phyloP scores from a whole-genome alignment of 2,329 filamentous ascomycete genomes.

The Pseudopithomyces maydicus region DNA sequence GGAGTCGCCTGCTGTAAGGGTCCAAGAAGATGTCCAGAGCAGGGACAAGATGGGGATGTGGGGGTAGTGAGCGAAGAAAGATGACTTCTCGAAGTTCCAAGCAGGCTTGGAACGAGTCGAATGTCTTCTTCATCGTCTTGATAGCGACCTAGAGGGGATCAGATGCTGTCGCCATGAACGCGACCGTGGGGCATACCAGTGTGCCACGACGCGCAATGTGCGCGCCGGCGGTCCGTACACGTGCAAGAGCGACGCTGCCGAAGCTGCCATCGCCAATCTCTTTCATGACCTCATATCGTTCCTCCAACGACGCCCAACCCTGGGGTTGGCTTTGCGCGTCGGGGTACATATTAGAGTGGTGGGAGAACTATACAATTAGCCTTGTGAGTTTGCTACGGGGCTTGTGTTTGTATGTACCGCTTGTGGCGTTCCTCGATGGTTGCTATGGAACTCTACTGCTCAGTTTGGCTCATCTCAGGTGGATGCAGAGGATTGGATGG shows the following conservation, averaged over 20 bases:
- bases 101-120: conserved; percentile 88
- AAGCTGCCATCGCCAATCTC: conserved; percentile 99
- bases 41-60: conserved; percentile 91
- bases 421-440: conserved; percentile 18
- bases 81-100: conserved; percentile 95
- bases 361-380: conserved; percentile 21
- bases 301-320: conserved; percentile 75
- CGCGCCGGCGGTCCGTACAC: conserved; percentile 88
- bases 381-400: background rate
- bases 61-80: conserved; percentile 86
- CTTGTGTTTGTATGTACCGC: conserved; percentile 20
- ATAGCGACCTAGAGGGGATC: conserved; percentile 77
- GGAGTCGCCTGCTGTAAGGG: conserved; percentile 91
- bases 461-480: conserved; percentile 42
- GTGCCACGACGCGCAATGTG: conserved; percentile 88
- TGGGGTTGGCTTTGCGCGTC: conserved; percentile 72
- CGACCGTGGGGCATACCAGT: conserved; percentile 68
- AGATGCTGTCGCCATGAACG: background rate
- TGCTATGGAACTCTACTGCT: conserved; percentile 11
- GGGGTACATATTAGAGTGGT: conserved; percentile 70
- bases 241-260: conserved; percentile 89
- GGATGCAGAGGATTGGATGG: conserved; percentile 15
- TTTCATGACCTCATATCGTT: conserved; percentile 95
- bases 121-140: conserved; percentile 99
- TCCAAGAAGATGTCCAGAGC: conserved; percentile 98